Percentiles rank a stretch among this genome's conserved stretches.
phyloP scores from a whole-genome alignment of 2,329 filamentous ascomycete species.

The Chlorencoelia australis region DNA sequence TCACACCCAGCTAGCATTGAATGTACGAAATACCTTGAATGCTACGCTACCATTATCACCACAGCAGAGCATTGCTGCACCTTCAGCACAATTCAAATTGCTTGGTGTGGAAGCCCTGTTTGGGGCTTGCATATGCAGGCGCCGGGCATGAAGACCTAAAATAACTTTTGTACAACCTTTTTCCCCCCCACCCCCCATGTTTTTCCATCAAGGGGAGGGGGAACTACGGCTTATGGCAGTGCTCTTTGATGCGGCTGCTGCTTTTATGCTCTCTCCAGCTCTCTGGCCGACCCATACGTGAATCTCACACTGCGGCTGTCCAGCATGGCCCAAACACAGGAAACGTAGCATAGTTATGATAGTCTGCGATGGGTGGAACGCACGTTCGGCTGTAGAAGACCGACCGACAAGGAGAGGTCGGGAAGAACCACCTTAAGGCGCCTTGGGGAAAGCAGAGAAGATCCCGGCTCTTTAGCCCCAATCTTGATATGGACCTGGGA shows the following conservation, averaged over 20 bases:
- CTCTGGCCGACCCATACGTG: too few species aligned
- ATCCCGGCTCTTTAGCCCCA: too few species aligned
- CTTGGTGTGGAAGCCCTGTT: conserved; percentile 2
- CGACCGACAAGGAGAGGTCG: too few species aligned
- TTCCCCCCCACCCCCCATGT: background rate
- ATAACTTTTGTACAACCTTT: conserved; percentile 6
- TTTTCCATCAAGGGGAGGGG: too few species aligned
- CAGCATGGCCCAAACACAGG: conserved; percentile 4
- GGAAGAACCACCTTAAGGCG: too few species aligned
- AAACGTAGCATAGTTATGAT: background rate
- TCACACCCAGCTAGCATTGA: background rate
- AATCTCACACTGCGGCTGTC: too few species aligned
- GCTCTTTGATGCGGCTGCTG: conserved; percentile 4
- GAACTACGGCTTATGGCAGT: conserved; percentile 2
- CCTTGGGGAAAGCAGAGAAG: too few species aligned
- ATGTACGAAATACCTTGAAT: background rate
- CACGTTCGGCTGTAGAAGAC: too few species aligned
- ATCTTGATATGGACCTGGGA: background rate
- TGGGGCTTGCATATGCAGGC: conserved; percentile 8
- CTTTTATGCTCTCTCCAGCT: too few species aligned
- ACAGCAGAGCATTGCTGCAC: conserved; percentile 1
- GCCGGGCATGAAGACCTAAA: conserved; percentile 2
- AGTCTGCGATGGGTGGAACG: too few species aligned
- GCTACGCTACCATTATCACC: background rate
- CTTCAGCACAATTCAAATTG: conserved; percentile 6